Base-by-base conservation (phyloP, 169 alveolate genomes). In the Theileria annulata region DNA sequence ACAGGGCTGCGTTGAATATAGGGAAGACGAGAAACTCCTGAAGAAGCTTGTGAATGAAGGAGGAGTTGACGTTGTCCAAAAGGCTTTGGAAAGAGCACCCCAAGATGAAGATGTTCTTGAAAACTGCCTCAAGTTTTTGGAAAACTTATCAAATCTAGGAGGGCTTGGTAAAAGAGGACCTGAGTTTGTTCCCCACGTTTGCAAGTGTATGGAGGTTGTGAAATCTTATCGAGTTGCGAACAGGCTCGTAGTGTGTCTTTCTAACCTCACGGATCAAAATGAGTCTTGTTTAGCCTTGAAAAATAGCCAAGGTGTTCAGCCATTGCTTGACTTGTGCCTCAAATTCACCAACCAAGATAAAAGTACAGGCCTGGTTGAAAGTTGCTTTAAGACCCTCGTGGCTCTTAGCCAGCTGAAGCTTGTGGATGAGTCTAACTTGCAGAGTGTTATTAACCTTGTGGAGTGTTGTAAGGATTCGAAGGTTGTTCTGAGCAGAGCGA, bases 1-100 rank as follows among this genome's bases (percentile, higher is more conserved):
- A 23, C 93, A 88, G 27, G 94, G 93, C 28, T 91, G 94, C 69
- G 86, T 79, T 60, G 94, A 90, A 3, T 97, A 95, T 71, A 21
- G 86, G 21, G 96, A 92, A 33, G 79, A 85, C 9, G 75, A 86
- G 67, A 77, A 73, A 42, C 31, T 87, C 4, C 54, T 83, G 25
- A 78, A 91, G 63, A 91, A 88, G 80, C 81, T 85, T 35, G 30
- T 83, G 17, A 64, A 76, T 13, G 93, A 88, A 33, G 96, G 96
- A 51, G 97, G 96, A 56, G 71, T 92, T 28, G 76, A 87, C 62
- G 90, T 93, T 9, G 79, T 91, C 13, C 93, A 89, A 75, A 88
- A 87, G 73, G 91, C 93, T 28, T 74, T 93, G 33, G 89, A 80
- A 85, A 83, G 84, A 69, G 49, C 85, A 28, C 96, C 96, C 23